Evolutionary conservation across 805 yeast genomes (phyloP).

Genomic region (Candida maesae): DNA sequence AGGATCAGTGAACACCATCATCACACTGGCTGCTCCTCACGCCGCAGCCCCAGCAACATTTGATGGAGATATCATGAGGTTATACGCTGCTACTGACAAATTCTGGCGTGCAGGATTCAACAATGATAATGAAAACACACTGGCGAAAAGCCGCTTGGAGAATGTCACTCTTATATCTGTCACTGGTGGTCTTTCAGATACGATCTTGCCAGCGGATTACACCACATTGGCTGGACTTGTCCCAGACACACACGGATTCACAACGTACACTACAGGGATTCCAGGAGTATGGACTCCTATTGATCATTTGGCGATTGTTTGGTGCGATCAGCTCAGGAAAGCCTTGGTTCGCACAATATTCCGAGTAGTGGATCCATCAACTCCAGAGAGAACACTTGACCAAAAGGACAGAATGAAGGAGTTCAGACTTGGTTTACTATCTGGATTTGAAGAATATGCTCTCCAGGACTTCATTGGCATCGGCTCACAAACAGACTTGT

Average conservation of each 20-base stretch:
- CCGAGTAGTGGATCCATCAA: constrained; percentile 49
- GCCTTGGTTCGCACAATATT: constrained; percentile 56
- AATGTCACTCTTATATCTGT: constrained; percentile 75
- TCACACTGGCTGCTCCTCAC: constrained; percentile 90
- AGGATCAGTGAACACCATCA: constrained; percentile 73
- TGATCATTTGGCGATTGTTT: constrained; percentile 91
- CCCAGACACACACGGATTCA: constrained; percentile 74
- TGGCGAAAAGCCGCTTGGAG: constrained; percentile 45
- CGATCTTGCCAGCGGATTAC: constrained; percentile 85
- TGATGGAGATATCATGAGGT: constrained; percentile 78
- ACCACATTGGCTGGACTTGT: constrained; percentile 68
- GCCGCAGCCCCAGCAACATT: constrained; percentile 89
- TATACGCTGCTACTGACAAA: constrained; percentile 69
- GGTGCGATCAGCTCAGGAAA: constrained; percentile 88
- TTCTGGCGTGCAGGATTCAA: constrained; percentile 73
- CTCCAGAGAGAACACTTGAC: constrained; percentile 47
- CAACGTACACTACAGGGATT: constrained; percentile 79
- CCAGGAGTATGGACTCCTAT: constrained; percentile 92
- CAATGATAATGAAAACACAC: constrained; percentile 40
- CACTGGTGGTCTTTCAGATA: constrained; percentile 83
- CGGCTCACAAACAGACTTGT: neutral
- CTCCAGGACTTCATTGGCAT: constrained; percentile 23
- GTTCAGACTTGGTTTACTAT: constrained; percentile 41
- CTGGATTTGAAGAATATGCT: constrained; percentile 52
- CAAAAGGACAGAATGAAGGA: constrained; percentile 54